These are phyloP conservation scores for Phytopythium kandeliae DNA, from an alignment of 352 stramenopile species.

Conservation along the genomic window DNA sequence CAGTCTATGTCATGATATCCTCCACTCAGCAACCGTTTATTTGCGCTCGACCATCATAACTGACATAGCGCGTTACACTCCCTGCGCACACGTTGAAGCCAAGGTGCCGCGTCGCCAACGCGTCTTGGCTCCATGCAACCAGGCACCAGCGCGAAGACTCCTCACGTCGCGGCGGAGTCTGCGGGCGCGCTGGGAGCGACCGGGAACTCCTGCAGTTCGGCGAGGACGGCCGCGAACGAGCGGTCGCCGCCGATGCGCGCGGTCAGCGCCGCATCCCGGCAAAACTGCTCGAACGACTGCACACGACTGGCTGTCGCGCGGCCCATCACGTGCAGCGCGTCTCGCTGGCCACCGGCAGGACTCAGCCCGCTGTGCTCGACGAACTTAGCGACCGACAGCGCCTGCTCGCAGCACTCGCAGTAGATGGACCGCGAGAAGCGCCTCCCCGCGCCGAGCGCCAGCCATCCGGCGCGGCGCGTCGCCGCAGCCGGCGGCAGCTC, in stretches of 20 bases:
- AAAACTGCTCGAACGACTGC: slow-evolving; percentile 2
- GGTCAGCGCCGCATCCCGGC: neutral
- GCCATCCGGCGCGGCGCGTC: neutral
- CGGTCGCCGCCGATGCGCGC: neutral
- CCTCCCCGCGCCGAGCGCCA: neutral
- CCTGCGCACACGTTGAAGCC: too few relatives aligned
- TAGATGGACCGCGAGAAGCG: neutral
- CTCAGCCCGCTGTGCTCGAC: neutral
- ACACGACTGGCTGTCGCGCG: neutral
- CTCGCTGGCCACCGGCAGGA: too few relatives aligned
- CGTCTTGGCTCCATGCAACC: too few relatives aligned
- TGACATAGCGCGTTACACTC: too few relatives aligned
- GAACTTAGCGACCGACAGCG: neutral
- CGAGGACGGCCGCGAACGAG: neutral
- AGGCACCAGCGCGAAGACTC: too few relatives aligned
- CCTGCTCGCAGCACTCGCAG: slow-evolving; percentile 5
- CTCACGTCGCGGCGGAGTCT: neutral
- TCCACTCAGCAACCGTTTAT: too few relatives aligned
- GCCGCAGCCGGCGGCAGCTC: neutral
- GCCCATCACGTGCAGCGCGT: neutral
- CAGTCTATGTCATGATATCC: too few relatives aligned
- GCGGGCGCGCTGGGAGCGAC: neutral
- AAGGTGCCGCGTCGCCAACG: too few relatives aligned
- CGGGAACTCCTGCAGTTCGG: neutral
- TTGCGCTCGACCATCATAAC: too few relatives aligned